Evolutionary conservation across 1,284 basidiomycete genomes (phyloP), one percentile per base, ranked within the genome.

Genomic region (Apiotrichum gracile): DNA sequence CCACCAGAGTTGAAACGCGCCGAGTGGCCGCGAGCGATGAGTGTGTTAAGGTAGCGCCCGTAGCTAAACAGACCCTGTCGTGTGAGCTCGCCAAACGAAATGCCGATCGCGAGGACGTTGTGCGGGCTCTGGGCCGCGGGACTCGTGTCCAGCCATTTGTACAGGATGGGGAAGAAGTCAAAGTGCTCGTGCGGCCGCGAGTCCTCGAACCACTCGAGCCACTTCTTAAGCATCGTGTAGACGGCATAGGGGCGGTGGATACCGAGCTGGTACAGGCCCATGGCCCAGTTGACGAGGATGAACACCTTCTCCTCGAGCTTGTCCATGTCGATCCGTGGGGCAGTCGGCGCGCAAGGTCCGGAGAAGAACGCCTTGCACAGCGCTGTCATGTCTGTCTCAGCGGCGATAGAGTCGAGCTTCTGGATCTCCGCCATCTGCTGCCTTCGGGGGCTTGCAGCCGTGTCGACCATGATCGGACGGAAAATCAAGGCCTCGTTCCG

Each of bases 231-330:
- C 37, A 94, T 77, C 5, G 86, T 86, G 17, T 84, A 83, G 0
- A 85, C 88, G 16, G 85, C 87, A 61, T 88, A 88, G 5, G 88
- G 84, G 22, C 91, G 82, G 65, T 92, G 91, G 40, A 87, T 83
- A 3, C 90, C 90, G 50, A 87, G 88, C 69, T 91, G 88, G 27
- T 88, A 78, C 8, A 85, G 81, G 0, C 88, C 88, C 51, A 91
- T 85, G 57, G 85, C 84, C 91, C 91, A 94, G 1, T 87, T 88
- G 25, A 94, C 80, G 3, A 93, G 80, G 51, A 86, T 83, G 62
- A 87, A 84, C 21, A 92, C 79, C 68, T 91, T 91, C 53, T 71
- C 68, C 57, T 70, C 64, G 27, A 73, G 53, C 54, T 66, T 59
- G 22, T 70, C 3, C 72, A 72, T 25, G 74, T 76, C 61, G 78